Base-by-base conservation (phyloP, 2,329 filamentous ascomycete genomes). In the Dichotomopilus funicola region DNA sequence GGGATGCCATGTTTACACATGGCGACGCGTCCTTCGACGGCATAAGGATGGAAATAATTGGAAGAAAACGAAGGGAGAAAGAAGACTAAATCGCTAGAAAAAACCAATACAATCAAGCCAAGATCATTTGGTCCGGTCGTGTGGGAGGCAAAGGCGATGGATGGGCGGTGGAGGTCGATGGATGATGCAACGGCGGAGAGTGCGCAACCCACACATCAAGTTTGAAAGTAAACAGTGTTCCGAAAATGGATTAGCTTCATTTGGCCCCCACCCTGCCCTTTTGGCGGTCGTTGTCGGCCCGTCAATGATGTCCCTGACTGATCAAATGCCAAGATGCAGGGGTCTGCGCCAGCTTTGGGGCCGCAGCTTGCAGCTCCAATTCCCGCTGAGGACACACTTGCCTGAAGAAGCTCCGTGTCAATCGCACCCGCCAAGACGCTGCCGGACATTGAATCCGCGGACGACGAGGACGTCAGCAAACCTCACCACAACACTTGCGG, bases 1-100 rank as follows among this genome's bases (percentile, higher is more conserved):
- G 67, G 49, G 64, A 63, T 55, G 68, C 72, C 67, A 68, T 70
- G 63, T 66, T 70, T 63, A 66, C 68, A 63, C 63, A 59, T 59
- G 61, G 54, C 49, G 60, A 60, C 60, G 61, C 63, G 64, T 57
- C 49, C 59, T 62, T 63, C 41, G 57, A 54, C 51, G 60, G 61
- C 63, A 65, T 65, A 46, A 46, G 53, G 47, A 58, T 53, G 59
- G 48, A 59, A 45, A 45, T 27, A 27, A 27, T 27, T 27, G 19
- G 19, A 27, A 27, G 19, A 27, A 27, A 27, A 27, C 19, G 19
- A 27, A 27, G 19, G 19, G 3, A 27, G 19, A 27, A 27, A 27
- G 19, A 27, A 27, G 19, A 27, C 3, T 27, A 27, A 27, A 27
- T 27, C 19, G 19, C 19, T 27, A 27, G 19, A 27, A 27, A 27